Evolutionary conservation across 495 filamentous ascomycete species (phyloP), one percentile per base, ranked within the genome.

Genomic region (Penicillium steckii): DNA sequence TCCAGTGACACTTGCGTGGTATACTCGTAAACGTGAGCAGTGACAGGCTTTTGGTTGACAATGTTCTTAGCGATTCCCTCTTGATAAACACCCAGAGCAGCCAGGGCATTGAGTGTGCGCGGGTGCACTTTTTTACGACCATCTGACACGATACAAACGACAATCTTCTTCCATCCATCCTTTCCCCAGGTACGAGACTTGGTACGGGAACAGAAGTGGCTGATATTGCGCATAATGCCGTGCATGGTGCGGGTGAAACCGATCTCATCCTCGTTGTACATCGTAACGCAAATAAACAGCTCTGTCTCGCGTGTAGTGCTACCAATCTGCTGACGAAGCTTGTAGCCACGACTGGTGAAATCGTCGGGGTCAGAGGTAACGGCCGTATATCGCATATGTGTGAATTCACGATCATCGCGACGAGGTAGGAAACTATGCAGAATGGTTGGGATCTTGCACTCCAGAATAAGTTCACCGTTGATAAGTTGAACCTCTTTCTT

Each of bases 321-420:
- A 4, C 90, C 89, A 49, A 97, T 89, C 65, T 95, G 92, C 70
- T 97, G 95, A n/a, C 95, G 87, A 60, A 99, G 69, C 68, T 95
- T 94, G 74, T 97, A 99, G 0, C 94, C 93, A 44, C 84, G 78
- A 13, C 82, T 76, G 0, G 89, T 85, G 57, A 95, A 99, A 62
- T 99, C 92, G 65, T 97, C 92, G 0, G 95, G 95, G 65, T 99
- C 95, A 63, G 93, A 97, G 1, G 95, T 99, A 29, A 96, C 94
- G n/a, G 95, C 95, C 25, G 95, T 97, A 64, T 99, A 99, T n/a
- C 95, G 88, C 95, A 97, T 97, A 66, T 99, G 93, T 1, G 95
- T 99, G 66, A 97, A 99, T 68, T 99, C 95, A 43, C 89, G 82
- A 55, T 95, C 91, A 67, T 97, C 91, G 22, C 92, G 80, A 26